Base-by-base conservation (phyloP, 2,329 filamentous ascomycete genomes). In the Cladophialophora chaetospira region DNA sequence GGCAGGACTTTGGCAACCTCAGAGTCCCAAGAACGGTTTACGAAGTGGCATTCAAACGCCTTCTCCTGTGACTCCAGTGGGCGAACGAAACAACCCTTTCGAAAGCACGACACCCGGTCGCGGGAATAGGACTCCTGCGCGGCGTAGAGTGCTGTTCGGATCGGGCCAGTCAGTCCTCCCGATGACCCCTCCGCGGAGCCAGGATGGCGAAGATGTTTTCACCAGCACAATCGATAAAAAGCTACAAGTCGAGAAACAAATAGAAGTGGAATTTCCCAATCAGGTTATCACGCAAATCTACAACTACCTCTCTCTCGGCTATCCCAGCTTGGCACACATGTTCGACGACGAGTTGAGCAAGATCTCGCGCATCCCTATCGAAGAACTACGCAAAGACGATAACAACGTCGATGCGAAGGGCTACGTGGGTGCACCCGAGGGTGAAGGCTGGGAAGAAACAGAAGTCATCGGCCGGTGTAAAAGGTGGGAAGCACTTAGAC, bases 231-330 rank as follows among this genome's bases (percentile, higher is more conserved):
- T 70, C 42, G 57, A 71, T 15, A 64, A 67, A 17, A 70, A 70
- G 66, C 55, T 71, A 1, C 52, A 65, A 29, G 42, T 65, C 42
- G 76, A 80, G 61, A 70, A 74, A 75, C 69, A 74, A 9, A 78
- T 85, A 38, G 73, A 79, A 25, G 70, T 74, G 28, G 91, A 96
- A 71, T 96, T 94, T 67, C 80, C 87, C 59, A 90, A 96, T 70
- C 79, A 79, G 3, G 96, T 97, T 70, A 85, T 97, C 54, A 96
- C 92, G 0, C 93, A 97, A 72, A 92, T 97, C 5, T 97, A 95
- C 80, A 97, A 97, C 72, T 97, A 97, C 72, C 80, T 97, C 13
- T 96, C 91, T 0, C 81, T 97, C 4, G 93, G 93, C 4, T 97
- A 97, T 71, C 92, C 93, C 2, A 87, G 89, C 29, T 85, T 91